Conservation (phyloP, 108 stramenopile species). For the Licmophora abbreviata region DNA sequence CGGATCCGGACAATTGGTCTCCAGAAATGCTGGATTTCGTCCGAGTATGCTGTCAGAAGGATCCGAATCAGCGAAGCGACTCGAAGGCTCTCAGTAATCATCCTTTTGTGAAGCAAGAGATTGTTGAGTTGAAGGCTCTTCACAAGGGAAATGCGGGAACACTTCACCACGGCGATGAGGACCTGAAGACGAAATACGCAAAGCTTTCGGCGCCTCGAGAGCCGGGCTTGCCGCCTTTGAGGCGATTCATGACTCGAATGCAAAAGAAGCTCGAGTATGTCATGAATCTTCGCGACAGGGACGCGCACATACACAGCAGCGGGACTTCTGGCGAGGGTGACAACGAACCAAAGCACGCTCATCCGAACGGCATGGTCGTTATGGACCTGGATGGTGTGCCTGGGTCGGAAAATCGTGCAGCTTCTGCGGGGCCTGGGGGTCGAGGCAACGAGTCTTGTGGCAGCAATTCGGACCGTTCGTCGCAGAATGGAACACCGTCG, state of each 20-base stretch:
- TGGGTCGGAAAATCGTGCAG: slow-evolving; percentile 4
- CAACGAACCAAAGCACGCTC: neutral
- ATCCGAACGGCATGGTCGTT: neutral
- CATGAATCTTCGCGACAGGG: slow-evolving; percentile 32
- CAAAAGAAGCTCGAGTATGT: slow-evolving; percentile 42
- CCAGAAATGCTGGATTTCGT: slow-evolving; percentile 90
- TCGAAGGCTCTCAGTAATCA: slow-evolving; percentile 64
- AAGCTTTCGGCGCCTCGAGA: slow-evolving; percentile 24
- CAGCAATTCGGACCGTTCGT: slow-evolving; percentile 1
- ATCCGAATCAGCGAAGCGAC: slow-evolving; percentile 76
- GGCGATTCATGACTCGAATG: slow-evolving; percentile 64
- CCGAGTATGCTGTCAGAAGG: slow-evolving; percentile 81
- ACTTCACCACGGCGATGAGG: slow-evolving; percentile 22
- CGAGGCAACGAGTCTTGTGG: too few species aligned
- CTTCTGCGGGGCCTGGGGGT: slow-evolving; percentile 7
- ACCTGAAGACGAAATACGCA: slow-evolving; percentile 35
- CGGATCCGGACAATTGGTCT: slow-evolving; percentile 85
- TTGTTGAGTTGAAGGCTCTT: slow-evolving; percentile 59
- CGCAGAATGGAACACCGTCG: slow-evolving; percentile 2
- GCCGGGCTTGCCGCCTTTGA: slow-evolving; percentile 58
- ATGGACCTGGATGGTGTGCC: slow-evolving; percentile 1
- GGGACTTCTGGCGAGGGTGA: neutral
- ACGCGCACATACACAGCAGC: slow-evolving; percentile 2
- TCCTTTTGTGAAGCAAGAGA: slow-evolving; percentile 80
- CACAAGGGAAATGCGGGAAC: slow-evolving; percentile 52